Conservation (phyloP, 495 filamentous ascomycete genomes). For the Penicillium maclennaniae region DNA sequence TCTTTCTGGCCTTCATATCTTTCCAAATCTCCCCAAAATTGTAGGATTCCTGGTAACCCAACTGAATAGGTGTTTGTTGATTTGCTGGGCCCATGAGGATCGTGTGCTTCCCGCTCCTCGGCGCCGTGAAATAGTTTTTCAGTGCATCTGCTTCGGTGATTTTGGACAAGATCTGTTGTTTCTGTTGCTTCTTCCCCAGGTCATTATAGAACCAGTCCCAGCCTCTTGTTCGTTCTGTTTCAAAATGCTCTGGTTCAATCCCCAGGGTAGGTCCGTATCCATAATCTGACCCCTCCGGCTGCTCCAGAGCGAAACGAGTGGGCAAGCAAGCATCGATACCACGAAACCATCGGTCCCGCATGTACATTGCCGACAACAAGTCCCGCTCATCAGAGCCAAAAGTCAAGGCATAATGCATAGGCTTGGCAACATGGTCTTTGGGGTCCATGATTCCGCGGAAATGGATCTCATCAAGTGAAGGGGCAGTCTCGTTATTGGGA, state of each 20-base stretch:
- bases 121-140: slow-evolving; percentile 38
- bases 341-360: slow-evolving; percentile 46
- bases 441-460: slow-evolving; percentile 36
- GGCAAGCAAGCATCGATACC: slow-evolving; percentile 49
- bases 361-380: slow-evolving; percentile 38
- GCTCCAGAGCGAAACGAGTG: slow-evolving; percentile 32
- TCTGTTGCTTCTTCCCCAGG: slow-evolving; percentile 33
- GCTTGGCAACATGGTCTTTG: slow-evolving; percentile 38
- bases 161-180: slow-evolving; percentile 32
- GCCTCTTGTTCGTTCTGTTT: slow-evolving; percentile 42
- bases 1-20: slow-evolving; percentile 13
- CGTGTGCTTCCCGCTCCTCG: slow-evolving; percentile 31
- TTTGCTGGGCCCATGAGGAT: slow-evolving; percentile 51
- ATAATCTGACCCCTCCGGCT: slow-evolving; percentile 25
- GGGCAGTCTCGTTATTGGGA: not conserved
- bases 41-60: slow-evolving; percentile 39
- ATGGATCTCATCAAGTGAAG: slow-evolving; percentile 25
- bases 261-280: slow-evolving; percentile 43
- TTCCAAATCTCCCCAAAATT: slow-evolving; percentile 46
- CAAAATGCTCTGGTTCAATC: slow-evolving; percentile 33
- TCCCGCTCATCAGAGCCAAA: slow-evolving; percentile 49
- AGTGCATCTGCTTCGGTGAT: slow-evolving; percentile 27
- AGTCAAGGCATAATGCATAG: slow-evolving; percentile 31
- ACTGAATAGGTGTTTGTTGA: slow-evolving; percentile 36
- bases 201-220: slow-evolving; percentile 56